Evolutionary conservation across 306 rosid genomes (phyloP).

Genomic region (Cicer pinnatifidum): DNA sequence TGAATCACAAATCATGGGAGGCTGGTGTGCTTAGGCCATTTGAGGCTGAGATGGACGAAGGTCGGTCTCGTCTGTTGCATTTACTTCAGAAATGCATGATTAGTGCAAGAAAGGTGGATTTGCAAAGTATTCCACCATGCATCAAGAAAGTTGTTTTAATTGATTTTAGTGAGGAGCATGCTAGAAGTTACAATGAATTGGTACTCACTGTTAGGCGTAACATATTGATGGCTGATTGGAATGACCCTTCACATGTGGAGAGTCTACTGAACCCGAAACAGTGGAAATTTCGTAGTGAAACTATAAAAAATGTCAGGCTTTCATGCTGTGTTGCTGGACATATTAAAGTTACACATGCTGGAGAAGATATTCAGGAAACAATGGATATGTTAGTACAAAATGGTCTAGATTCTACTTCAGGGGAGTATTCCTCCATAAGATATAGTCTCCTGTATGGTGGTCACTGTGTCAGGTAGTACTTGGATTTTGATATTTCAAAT

Average conservation of each 20-base stretch:
- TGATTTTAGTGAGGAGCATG: constrained; percentile 83
- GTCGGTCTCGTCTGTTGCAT: constrained; percentile 76
- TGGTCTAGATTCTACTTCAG: constrained; percentile 73
- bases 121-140: constrained; percentile 89
- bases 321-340: constrained; percentile 99
- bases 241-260: constrained; percentile 94
- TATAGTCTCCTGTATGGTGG: constrained; percentile 76
- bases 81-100: constrained; percentile 85
- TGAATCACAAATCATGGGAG: constrained; percentile 90
- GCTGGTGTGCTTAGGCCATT: constrained; percentile 92
- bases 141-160: constrained; percentile 67
- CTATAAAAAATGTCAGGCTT: constrained; percentile 80
- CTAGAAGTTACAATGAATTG: constrained; percentile 89
- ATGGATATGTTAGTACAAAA: constrained; percentile 81
- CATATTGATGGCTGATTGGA: constrained; percentile 98
- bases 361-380: constrained; percentile 97
- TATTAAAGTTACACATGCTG: constrained; percentile 93
- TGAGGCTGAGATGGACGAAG: constrained; percentile 98
- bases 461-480: constrained; percentile 72
- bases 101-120: constrained; percentile 86
- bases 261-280: constrained; percentile 91
- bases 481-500: constrained; percentile 42
- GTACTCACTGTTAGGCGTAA: constrained; percentile 91
- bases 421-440: constrained; percentile 74
- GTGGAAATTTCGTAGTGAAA: constrained; percentile 83